Percentiles rank a stretch among this genome's conserved stretches.
Evolutionary conservation across 106 monocot genomes (phyloP).

Genomic region (Iris macrosiphon): DNA sequence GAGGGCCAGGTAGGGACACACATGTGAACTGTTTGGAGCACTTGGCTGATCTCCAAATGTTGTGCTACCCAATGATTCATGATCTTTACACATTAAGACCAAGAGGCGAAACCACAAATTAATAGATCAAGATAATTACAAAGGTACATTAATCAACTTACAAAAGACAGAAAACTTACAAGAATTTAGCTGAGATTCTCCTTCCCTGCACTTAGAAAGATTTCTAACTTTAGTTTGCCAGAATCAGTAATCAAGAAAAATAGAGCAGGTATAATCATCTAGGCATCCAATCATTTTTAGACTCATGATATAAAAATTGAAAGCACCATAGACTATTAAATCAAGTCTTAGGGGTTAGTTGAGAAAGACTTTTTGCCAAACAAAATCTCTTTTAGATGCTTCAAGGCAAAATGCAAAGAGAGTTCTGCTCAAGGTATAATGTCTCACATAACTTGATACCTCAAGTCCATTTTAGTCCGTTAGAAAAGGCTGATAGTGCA

Average conservation of each 20-base stretch:
- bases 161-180: constrained; percentile 19
- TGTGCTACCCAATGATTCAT: constrained; percentile 29
- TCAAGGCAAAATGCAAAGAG: too few species aligned
- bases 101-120: neutral
- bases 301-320: neutral
- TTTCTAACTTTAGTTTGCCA: neutral
- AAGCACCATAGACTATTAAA: constrained; percentile 8
- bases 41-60: constrained; percentile 33
- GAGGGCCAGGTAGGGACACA: constrained; percentile 43
- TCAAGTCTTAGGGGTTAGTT: too few species aligned
- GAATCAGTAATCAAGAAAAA: neutral
- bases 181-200: constrained; percentile 20
- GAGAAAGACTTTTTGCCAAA: too few species aligned
- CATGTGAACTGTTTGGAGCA: constrained; percentile 23
- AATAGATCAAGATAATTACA: neutral
- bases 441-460: too few species aligned
- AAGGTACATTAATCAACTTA: too few species aligned
- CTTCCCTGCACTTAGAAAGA: constrained; percentile 22
- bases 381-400: too few species aligned
- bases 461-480: too few species aligned
- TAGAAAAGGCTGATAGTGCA: too few species aligned
- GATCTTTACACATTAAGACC: constrained; percentile 21
- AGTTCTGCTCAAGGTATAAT: too few species aligned
- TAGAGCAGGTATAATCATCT: neutral
- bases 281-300: neutral